phyloP scores from a whole-genome alignment of 257 asterid genomes.

The Plectranthus barbatus region DNA sequence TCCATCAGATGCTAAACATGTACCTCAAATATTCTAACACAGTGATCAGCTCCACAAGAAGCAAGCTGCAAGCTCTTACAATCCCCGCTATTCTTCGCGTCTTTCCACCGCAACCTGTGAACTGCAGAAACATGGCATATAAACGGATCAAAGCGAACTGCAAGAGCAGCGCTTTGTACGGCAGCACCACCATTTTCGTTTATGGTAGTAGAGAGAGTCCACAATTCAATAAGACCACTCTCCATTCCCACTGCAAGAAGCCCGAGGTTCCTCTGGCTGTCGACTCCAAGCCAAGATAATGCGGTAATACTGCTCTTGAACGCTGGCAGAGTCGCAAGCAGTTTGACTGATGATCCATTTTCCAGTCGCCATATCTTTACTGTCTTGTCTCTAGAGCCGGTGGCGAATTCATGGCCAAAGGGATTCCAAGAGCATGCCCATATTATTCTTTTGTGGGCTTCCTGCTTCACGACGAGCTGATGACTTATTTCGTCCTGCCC shows the following conservation, averaged over 20 bases:
- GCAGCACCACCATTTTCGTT: constrained; percentile 12
- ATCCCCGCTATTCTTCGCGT: constrained; percentile 29
- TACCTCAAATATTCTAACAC: constrained; percentile 65
- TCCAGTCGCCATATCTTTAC: constrained; percentile 74
- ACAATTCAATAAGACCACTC: constrained; percentile 66
- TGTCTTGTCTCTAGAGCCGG: constrained; percentile 89
- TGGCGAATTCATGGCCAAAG: constrained; percentile 70
- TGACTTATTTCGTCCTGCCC: constrained; percentile 50
- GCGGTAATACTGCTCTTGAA: constrained; percentile 79
- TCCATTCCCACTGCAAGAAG: constrained; percentile 91
- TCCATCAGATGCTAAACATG: constrained; percentile 1
- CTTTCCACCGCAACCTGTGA: constrained; percentile 63
- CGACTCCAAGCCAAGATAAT: constrained; percentile 66
- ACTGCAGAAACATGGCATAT: constrained; percentile 77
- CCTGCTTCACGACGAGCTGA: constrained; percentile 55
- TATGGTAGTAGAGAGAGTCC: constrained; percentile 40
- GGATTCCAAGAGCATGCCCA: constrained; percentile 99
- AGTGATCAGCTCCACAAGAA: constrained; percentile 90
- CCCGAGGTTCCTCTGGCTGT: constrained; percentile 41
- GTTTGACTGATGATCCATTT: constrained; percentile 48
- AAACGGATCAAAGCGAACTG: constrained; percentile 50
- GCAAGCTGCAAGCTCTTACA: constrained; percentile 52
- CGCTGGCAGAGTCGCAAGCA: constrained; percentile 48
- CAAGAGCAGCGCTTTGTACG: constrained; percentile 33
- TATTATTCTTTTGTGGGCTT: constrained; percentile 88